Percentiles rank a stretch among this genome's conserved stretches.
Conservation (phyloP, 169 alveolate genomes). For the Cryptosporidium andersoni region DNA sequence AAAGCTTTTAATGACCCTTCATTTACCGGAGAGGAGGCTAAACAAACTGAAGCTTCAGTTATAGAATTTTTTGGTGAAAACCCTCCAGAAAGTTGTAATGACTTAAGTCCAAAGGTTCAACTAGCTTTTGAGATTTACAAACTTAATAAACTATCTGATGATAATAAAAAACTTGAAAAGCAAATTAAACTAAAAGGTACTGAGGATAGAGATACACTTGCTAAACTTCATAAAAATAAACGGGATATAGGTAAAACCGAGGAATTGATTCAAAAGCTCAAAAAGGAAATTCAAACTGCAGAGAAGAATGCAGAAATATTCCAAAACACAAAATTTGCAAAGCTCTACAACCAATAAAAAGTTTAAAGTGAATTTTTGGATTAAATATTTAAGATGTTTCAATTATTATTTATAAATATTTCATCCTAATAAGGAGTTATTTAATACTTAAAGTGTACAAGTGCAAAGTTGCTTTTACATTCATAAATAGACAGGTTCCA, state of each 20-base stretch:
- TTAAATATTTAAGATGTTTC: too few relatives aligned
- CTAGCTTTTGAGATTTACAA: conserved; percentile 13
- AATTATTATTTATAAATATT: too few relatives aligned
- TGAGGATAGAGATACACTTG: conserved; percentile 6
- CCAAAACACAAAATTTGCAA: conserved; percentile 28
- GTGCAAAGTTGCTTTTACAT: too few relatives aligned
- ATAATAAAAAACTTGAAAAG: conserved; percentile 19
- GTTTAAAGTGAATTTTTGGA: too few relatives aligned
- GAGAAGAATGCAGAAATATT: not conserved
- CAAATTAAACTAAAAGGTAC: not conserved
- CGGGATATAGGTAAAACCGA: conserved; percentile 1
- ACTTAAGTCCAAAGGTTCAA: conserved; percentile 19
- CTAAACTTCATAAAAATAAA: conserved; percentile 11
- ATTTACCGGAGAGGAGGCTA: conserved; percentile 36
- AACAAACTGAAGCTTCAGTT: conserved; percentile 7
- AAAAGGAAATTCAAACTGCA: not conserved
- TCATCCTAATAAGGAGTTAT: too few relatives aligned
- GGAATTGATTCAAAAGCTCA: conserved; percentile 8
- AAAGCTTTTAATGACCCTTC: conserved; percentile 38
- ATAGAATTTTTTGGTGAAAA: conserved; percentile 27
- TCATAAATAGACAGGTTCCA: conserved; percentile 2
- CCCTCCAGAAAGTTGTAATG: conserved; percentile 14
- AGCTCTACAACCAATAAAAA: conserved; percentile 16
- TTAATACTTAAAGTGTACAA: too few relatives aligned
- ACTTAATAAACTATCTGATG: not conserved